Evolutionary conservation across 2,329 filamentous ascomycete species (phyloP).

Genomic region (Diaporthe sp.): DNA sequence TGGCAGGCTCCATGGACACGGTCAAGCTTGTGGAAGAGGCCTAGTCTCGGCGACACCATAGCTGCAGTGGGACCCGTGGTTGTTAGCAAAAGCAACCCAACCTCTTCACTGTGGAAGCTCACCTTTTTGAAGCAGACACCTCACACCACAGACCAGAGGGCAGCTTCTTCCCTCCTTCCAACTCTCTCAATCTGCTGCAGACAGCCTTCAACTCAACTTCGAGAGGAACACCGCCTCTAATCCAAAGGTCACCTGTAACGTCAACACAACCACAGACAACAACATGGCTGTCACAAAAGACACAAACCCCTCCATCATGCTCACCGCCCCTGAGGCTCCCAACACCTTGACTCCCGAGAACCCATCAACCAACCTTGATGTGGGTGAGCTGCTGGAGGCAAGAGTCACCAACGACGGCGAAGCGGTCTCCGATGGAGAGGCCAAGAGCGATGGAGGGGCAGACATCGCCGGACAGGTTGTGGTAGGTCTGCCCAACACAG

Average conservation of each 20-base stretch:
- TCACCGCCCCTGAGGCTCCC: constrained; percentile 39
- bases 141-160: too few relatives aligned
- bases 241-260: background rate
- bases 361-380: background rate
- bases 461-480: too few relatives aligned
- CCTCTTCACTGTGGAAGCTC: too few relatives aligned
- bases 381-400: background rate
- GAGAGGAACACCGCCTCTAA: too few relatives aligned
- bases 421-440: background rate
- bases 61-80: too few relatives aligned
- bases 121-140: too few relatives aligned
- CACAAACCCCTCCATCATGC: constrained; percentile 32
- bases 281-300: constrained; percentile 33
- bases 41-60: too few relatives aligned
- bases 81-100: too few relatives aligned
- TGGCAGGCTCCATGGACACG: too few relatives aligned
- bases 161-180: too few relatives aligned
- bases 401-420: too few relatives aligned
- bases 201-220: background rate
- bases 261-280: constrained; percentile 43
- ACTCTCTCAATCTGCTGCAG: background rate
- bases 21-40: too few relatives aligned
- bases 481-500: background rate
- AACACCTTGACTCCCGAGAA: constrained; percentile 35
- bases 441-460: background rate